Percentiles rank a stretch among this genome's conserved stretches.
phyloP scores from a whole-genome alignment of 768 basidiomycete species.

The Austroboletus festivus region DNA sequence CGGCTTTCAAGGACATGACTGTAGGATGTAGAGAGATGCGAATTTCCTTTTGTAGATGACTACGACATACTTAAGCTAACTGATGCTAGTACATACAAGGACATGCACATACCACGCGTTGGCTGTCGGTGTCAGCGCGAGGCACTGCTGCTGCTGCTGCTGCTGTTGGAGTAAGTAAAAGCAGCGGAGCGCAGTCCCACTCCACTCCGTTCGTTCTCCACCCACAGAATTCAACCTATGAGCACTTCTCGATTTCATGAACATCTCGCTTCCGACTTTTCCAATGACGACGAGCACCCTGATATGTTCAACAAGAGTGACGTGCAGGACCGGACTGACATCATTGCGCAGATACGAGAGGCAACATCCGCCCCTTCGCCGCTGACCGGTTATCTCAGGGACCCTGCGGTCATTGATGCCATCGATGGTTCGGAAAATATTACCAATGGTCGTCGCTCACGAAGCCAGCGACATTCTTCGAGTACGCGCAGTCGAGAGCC shows the following conservation, averaged over 20 bases:
- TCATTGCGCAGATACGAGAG: slow-evolving; percentile 41
- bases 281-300: slow-evolving; percentile 15
- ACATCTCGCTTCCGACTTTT: slow-evolving; percentile 23
- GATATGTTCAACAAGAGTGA: slow-evolving; percentile 3
- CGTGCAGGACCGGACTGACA: slow-evolving; percentile 25
- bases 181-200: slow-evolving; percentile 3
- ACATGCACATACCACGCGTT: too few relatives aligned
- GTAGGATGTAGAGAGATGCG: not conserved
- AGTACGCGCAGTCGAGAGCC: slow-evolving; percentile 40
- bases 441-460: too few relatives aligned
- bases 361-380: slow-evolving; percentile 45
- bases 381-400: slow-evolving; percentile 41
- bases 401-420: slow-evolving; percentile 38
- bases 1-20: slow-evolving; percentile 73
- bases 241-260: slow-evolving; percentile 30
- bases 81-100: not conserved
- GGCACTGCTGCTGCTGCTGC: too few relatives aligned
- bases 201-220: slow-evolving; percentile 5
- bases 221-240: slow-evolving; percentile 19
- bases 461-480: slow-evolving; percentile 32
- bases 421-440: slow-evolving; percentile 32
- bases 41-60: slow-evolving; percentile 4
- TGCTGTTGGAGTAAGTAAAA: slow-evolving; percentile 5
- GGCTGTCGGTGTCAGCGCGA: too few relatives aligned
- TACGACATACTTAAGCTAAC: too few relatives aligned